Percentiles rank a stretch among this genome's conserved stretches.
Conservation (phyloP, 2,329 filamentous ascomycete species). For the Akanthomyces dipterigenus region DNA sequence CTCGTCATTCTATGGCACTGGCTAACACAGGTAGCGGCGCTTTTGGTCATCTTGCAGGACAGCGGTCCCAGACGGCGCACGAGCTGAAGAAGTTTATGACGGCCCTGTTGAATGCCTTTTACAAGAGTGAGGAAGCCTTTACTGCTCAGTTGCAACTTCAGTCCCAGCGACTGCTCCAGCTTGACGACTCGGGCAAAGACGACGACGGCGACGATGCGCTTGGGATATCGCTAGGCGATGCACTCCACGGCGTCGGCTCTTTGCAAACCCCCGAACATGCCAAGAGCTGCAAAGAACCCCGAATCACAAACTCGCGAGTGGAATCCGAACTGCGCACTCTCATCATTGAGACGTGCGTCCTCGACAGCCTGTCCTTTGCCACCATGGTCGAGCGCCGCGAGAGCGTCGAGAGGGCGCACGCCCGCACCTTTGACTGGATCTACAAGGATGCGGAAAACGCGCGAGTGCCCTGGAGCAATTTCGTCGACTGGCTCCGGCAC, state of each 20-base stretch:
- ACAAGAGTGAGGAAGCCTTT: background rate
- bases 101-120: background rate
- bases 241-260: background rate
- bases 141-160: background rate
- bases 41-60: background rate
- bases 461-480: background rate
- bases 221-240: background rate
- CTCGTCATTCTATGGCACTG: background rate
- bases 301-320: background rate
- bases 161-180: background rate
- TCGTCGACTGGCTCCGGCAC: conserved; percentile 19
- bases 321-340: background rate
- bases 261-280: background rate
- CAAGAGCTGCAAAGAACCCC: background rate
- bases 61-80: background rate
- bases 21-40: background rate
- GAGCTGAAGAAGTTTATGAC: background rate
- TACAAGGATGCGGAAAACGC: background rate
- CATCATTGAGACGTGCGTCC: background rate
- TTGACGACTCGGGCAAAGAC: background rate
- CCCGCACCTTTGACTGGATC: conserved; percentile 8
- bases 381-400: background rate
- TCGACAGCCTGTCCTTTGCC: background rate
- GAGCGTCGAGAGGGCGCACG: conserved; percentile 2
- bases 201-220: background rate